Base-by-base conservation (phyloP, 192 early-diverging fungal genomes). In the Dissophora globulifera region DNA sequence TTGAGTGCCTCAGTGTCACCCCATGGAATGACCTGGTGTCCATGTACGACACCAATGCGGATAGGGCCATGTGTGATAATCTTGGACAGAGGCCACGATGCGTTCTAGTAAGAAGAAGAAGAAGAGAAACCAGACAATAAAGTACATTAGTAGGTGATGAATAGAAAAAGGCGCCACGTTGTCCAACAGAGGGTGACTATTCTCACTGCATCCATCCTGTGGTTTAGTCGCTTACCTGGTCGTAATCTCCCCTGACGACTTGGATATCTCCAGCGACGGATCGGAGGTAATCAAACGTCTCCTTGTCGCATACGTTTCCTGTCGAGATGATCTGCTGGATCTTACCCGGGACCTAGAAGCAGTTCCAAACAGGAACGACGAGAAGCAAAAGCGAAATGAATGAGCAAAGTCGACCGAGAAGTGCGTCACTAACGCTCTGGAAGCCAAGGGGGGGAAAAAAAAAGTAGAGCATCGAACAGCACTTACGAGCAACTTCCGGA, bases 311-410 rank as follows among this genome's bases (percentile, higher is more conserved):
- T 1, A 94, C 78, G 78, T 98, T 98, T 31, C 97, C 97, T 5
- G 95, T 97, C 71, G 90, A 93, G 43, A 99, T 86, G 68, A 98
- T 95, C 72, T 93, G 91, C 76, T 97, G 93, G 62, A 99, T 99
- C 78, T 99, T 99, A 40, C 97, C 97, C 9, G 94, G 93, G 6
- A 93, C 88, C 85, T 87, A 69, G 42, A 29, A 40, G 8, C 8
- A 40, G 13, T 40, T 7, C 38, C 38, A 40, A 40, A 40, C 25
- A 27, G 25, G 31, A 38, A 7, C n/a, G 12, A 30, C n/a, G n/a
- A n/a, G n/a, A n/a, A n/a, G n/a, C n/a, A n/a, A n/a, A n/a, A n/a
- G n/a, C 35, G 35, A 38, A 38, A 22, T 54, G 26, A 46, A 38
- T 33, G 32, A 31, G 26, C 38, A 61, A 19, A 31, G 20, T 25